A percentile compares a stretch with the other conserved stretches of the same genome.
Evolutionary conservation across 2,329 filamentous ascomycete genomes (phyloP).

Genomic region (Lasiodiplodia hormozganensis): DNA sequence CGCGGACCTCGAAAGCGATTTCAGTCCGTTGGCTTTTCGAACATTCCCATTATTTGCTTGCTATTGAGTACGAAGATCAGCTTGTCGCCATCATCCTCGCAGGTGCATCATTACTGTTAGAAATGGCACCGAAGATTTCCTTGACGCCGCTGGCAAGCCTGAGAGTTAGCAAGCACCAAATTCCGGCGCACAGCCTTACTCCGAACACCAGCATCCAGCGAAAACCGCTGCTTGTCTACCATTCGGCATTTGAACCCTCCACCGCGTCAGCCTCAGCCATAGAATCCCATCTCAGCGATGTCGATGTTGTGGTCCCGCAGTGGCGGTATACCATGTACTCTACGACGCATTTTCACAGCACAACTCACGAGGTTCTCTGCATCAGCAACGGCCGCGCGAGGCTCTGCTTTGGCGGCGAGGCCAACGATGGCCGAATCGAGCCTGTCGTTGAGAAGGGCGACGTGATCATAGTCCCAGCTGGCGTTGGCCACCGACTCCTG

Average conservation of each 20-base stretch:
- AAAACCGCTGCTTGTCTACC: constrained; percentile 72
- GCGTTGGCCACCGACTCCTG: constrained; percentile 68
- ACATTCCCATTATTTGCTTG: not conserved
- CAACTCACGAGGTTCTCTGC: constrained; percentile 70
- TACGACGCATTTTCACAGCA: constrained; percentile 72
- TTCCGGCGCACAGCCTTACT: constrained; percentile 62
- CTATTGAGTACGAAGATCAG: not conserved
- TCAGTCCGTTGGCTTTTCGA: not conserved
- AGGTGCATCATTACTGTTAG: not conserved
- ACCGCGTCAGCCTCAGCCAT: constrained; percentile 56
- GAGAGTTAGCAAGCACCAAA: constrained; percentile 63
- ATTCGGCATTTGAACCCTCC: constrained; percentile 59
- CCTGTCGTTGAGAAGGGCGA: constrained; percentile 64
- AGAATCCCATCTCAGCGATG: constrained; percentile 60
- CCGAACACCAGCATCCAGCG: constrained; percentile 71
- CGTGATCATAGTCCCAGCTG: constrained; percentile 70
- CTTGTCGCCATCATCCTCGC: not conserved
- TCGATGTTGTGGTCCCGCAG: constrained; percentile 66
- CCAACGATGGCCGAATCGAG: constrained; percentile 65
- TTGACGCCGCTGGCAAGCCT: constrained; percentile 59
- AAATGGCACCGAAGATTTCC: constrained; percentile 31
- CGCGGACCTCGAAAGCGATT: not conserved
- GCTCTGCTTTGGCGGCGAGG: constrained; percentile 71
- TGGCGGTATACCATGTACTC: constrained; percentile 75
- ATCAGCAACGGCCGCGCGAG: constrained; percentile 64